phyloP scores from a whole-genome alignment of 2,329 filamentous ascomycete species.

The Paraphoma sp. region DNA sequence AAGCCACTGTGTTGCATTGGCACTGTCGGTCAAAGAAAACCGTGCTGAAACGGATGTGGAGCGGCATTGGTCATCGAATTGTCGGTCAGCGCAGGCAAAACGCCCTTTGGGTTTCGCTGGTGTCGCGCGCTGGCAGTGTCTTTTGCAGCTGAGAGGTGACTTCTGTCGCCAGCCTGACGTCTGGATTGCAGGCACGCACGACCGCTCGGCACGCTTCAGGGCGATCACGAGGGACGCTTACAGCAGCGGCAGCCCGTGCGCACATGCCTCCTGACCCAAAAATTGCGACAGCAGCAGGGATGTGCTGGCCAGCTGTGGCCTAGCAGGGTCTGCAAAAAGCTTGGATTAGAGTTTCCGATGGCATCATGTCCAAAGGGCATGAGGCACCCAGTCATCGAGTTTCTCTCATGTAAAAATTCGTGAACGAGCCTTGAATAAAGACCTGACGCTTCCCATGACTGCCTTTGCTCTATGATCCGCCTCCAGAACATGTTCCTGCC shows the following conservation, averaged over 20 bases:
- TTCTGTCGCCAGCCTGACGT: conserved; percentile 17
- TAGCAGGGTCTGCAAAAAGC: conserved; percentile 32
- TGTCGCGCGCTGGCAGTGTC: neutral
- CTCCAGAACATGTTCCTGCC: conserved; percentile 41
- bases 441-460: conserved; percentile 18
- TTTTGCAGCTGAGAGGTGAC: conserved; percentile 4
- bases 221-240: conserved; percentile 34
- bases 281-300: conserved; percentile 32
- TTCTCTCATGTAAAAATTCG: conserved; percentile 40
- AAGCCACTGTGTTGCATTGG: conserved; percentile 12
- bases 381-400: conserved; percentile 37
- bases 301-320: conserved; percentile 18
- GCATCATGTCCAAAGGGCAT: conserved; percentile 31
- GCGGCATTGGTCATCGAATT: neutral
- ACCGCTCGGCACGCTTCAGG: conserved; percentile 13
- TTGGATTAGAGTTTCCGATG: conserved; percentile 33
- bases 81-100: neutral
- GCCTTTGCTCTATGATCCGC: conserved; percentile 1
- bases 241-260: conserved; percentile 33
- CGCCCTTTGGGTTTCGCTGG: neutral
- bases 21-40: conserved; percentile 2
- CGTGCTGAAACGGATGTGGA: neutral
- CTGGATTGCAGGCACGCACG: conserved; percentile 11
- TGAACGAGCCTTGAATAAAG: conserved; percentile 29
- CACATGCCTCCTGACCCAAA: conserved; percentile 42